Evolutionary conservation across 2,329 filamentous ascomycete genomes (phyloP).

Genomic region (Coleophoma eucalyptorum): DNA sequence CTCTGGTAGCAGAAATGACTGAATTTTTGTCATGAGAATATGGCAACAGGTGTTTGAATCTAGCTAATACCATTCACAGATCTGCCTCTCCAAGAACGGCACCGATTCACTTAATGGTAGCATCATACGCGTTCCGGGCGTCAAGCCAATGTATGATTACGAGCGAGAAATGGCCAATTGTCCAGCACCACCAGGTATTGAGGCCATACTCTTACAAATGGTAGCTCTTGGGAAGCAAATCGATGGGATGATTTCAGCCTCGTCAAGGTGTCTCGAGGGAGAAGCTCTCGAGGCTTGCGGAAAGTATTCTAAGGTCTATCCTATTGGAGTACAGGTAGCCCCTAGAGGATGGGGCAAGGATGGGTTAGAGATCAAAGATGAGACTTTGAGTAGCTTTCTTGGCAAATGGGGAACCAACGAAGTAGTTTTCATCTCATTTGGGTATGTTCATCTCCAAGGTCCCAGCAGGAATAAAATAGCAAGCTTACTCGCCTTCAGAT

Average conservation of each 20-base stretch:
- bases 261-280: constrained; percentile 1
- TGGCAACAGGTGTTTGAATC: neutral
- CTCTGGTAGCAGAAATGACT: too few relatives aligned
- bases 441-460: neutral
- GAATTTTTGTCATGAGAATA: neutral
- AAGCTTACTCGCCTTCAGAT: neutral
- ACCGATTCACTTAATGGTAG: constrained; percentile 1
- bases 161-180: constrained; percentile 3
- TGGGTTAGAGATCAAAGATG: neutral
- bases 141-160: constrained; percentile 6
- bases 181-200: constrained; percentile 1
- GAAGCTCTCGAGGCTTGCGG: neutral
- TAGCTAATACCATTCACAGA: neutral
- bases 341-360: constrained; percentile 1
- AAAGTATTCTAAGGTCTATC: constrained; percentile 1
- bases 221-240: neutral
- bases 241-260: constrained; percentile 2
- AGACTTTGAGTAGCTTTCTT: neutral
- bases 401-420: neutral
- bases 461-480: neutral
- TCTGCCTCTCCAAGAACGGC: constrained; percentile 1
- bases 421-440: constrained; percentile 4
- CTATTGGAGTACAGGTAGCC: constrained; percentile 2
- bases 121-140: neutral
- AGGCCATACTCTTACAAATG: neutral